Evolutionary conservation across 768 basidiomycete species (phyloP), one percentile per base, ranked within the genome.

Genomic region (Mycena filopes): DNA sequence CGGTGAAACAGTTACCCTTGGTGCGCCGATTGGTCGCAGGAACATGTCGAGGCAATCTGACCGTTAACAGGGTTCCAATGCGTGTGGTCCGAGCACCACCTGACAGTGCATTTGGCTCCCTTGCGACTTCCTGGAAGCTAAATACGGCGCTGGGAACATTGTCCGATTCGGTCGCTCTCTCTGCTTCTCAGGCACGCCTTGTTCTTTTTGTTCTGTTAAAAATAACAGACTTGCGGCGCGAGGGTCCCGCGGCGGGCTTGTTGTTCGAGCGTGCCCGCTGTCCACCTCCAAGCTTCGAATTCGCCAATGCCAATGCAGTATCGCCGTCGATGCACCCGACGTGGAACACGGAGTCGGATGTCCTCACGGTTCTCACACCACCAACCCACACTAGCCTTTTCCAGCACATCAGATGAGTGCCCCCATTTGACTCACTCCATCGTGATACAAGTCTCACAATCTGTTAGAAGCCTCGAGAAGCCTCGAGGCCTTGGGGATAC

Each of bases 101-200:
- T 62, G 60, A 55, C 55, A 42, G 18, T 20, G n/a, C n/a, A n/a
- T n/a, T n/a, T 15, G 21, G 31, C 25, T 25, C 56, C 45, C 13
- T 29, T 23, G 48, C 21, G n/a, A 46, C 60, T 54, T 46, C 43
- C 40, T 47, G 18, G 53, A 57, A 63, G 26, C 56, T 65, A 54
- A 58, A 55, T 54, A 20, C 42, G 63, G 63, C 48, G 36, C 36
- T 36, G 36, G 16, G 18, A 43, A 13, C n/a, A 58, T 45, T 60
- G 51, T 55, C 65, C 65, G 65, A 66, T 66, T 55, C 45, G 28
- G 23, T 55, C 65, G 65, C 65, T 33, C 33, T 7, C 42, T 23
- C 28, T 47, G 20, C 38, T 11, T 40, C 41, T 42, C 43, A 49
- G 51, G 46, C 41, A 54, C 56, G 42, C 29, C 42, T n/a, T 21